Percentiles rank a stretch among this genome's conserved stretches.
Evolutionary conservation across 2,329 filamentous ascomycete genomes (phyloP).

Genomic region (Exophiala spinifera): DNA sequence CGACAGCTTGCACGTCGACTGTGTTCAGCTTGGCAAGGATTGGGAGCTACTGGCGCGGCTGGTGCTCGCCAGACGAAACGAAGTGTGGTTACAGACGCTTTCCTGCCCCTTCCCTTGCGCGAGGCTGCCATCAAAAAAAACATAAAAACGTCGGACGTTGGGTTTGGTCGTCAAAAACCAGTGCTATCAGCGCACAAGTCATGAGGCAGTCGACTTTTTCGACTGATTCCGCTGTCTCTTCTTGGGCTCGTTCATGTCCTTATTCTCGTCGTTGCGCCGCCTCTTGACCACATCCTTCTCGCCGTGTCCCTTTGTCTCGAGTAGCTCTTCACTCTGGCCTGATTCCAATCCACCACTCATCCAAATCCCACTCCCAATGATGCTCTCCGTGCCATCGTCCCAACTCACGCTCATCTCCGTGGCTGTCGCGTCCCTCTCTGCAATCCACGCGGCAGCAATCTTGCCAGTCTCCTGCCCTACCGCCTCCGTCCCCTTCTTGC

Average conservation of each 20-base stretch:
- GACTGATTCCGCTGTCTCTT: background rate
- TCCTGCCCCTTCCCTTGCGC: too few species aligned
- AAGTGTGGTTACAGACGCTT: too few species aligned
- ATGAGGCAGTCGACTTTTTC: background rate
- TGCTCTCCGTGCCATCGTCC: conserved; percentile 4
- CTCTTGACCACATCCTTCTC: background rate
- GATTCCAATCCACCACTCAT: background rate
- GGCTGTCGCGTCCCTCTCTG: conserved; percentile 3
- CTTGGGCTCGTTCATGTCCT: background rate
- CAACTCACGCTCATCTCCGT: conserved; percentile 11
- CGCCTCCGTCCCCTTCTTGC: conserved; percentile 16
- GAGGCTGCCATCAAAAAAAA: too few species aligned
- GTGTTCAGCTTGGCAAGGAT: too few species aligned
- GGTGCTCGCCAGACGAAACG: too few species aligned
- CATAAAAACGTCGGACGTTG: too few species aligned
- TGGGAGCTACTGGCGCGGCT: too few species aligned
- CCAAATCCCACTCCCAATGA: background rate
- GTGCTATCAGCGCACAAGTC: too few species aligned
- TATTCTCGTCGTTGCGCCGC: background rate
- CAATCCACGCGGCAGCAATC: conserved; percentile 14
- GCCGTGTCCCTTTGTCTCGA: background rate
- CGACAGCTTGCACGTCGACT: too few species aligned
- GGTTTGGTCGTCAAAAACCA: too few species aligned
- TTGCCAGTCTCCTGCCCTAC: conserved; percentile 12
- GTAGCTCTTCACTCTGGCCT: background rate